Evolutionary conservation across 345 rosid genomes (phyloP), one percentile per base, ranked within the genome.

Genomic region (Aegle marmelos): DNA sequence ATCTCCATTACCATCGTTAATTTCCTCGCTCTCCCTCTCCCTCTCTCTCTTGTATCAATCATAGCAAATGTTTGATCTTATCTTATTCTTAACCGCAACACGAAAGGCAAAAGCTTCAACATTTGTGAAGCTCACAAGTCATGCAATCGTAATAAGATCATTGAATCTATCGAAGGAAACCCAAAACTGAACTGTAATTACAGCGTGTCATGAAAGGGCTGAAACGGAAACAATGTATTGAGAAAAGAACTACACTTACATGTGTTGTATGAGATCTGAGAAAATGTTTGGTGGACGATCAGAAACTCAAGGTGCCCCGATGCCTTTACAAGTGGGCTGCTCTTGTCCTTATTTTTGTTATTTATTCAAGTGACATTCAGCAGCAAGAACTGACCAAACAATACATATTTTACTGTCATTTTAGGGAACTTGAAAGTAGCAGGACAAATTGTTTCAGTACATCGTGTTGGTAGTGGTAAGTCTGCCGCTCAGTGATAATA

Each of bases 1-100:
- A 85, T 76, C 72, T 86, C 87, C 86, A 82, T 74, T 21, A 74
- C 74, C 89, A 76, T 75, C 58, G 0, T 68, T 41, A 41, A 53
- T 53, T 7, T n/a, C 22, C 57, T 53, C 0, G 57, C 57, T 16
- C n/a, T 45, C 13, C 53, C 6, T 54, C 24, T 4, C n/a, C 19
- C 2, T 59, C 48, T 77, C 31, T 41, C 50, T 37, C 0, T 37
- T 0, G 1, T 67, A 25, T 27, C 30, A 48, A 7, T 28, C 30
- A 24, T 75, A 54, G 45, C 58, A 68, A 34, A 70, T 28, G 14
- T 22, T 59, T 65, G 50, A 45, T 45, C 50, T 45, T 45, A 59
- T 56, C 6, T 17, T 54, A 37, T 54, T 31, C 63, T 22, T 2
- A 50, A 17, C 45, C 16, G 4, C 24, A n/a, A 66, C 28, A 64